Base-by-base conservation (phyloP, 2,329 filamentous ascomycete species). In the Talaromyces sp. region DNA sequence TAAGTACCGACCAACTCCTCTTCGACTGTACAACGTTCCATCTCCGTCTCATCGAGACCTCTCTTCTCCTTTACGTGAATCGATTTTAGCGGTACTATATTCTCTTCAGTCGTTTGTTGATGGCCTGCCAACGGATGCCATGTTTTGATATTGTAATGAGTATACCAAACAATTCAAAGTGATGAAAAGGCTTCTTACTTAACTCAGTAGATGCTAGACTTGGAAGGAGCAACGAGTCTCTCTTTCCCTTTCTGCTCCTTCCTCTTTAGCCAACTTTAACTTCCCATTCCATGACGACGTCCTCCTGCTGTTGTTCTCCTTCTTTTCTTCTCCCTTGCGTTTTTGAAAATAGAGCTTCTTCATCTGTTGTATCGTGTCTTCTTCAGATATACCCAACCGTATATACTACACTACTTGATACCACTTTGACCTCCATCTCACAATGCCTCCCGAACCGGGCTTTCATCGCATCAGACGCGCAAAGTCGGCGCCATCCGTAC, bases 401-500 rank as follows among this genome's bases (percentile, higher is more conserved):
- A 62, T 62, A 37, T 52, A 59, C 60, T 66, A 62, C 41, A 60
- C 59, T 61, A 31, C 50, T 61, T 60, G 56, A 39, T 62, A 37
- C 24, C 19, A 22, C 63, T 65, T 37, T 33, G 54, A 11, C 9
- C 22, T 45, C 41, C 9, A 13, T 27, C 47, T 37, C 52, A 47
- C 72, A 69, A 70, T 71, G 63, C 72, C 74, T 37, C 71, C 71
- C 65, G 72, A 66, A 67, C 64, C 71, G 39, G 75, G 66, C 62
- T 45, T 45, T 39, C 73, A 72, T 56, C 72, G 69, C 58, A 69
- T 80, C 43, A 74, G 75, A 67, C 73, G 76, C 65, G 73, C 77
- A 31, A 78, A 77, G 69, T 81, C 79, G 27, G 68, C 74, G 52
- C 75, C 75, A 58, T 79, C 78, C 8, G 74, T 79, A 54, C 74